These are phyloP conservation scores for Aspergillus olivimuriae DNA, from an alignment of 495 filamentous ascomycete species.

Conservation along the genomic window DNA sequence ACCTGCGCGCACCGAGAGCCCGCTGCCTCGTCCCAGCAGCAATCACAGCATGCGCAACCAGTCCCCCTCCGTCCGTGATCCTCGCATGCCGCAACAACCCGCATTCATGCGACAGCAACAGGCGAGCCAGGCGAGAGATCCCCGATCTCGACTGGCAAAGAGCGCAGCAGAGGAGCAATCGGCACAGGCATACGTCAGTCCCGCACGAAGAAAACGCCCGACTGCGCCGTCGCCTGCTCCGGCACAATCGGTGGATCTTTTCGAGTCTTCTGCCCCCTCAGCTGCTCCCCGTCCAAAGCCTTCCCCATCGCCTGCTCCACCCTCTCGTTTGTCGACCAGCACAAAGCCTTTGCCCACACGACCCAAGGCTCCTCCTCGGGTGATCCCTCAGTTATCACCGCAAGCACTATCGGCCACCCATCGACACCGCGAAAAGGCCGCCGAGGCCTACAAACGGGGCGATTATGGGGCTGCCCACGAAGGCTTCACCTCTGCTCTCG, in stretches of 20 bases:
- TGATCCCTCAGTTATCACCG: conserved; percentile 61
- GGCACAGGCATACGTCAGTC: conserved; percentile 82
- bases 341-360: conserved; percentile 36
- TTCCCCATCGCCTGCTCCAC: conserved; percentile 20
- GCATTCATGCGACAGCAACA: conserved; percentile 36
- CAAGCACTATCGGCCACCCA: conserved; percentile 66
- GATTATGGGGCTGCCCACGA: conserved; percentile 83
- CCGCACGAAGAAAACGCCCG: conserved; percentile 70
- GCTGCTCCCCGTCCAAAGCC: conserved; percentile 22
- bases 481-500: conserved; percentile 70
- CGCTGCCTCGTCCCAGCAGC: conserved; percentile 14
- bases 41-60: conserved; percentile 32
- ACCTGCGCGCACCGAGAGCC: conserved; percentile 17
- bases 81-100: conserved; percentile 23
- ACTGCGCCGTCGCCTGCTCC: conserved; percentile 37
- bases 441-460: conserved; percentile 85
- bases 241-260: conserved; percentile 51
- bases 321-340: conserved; percentile 19
- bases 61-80: conserved; percentile 32
- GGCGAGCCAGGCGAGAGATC: conserved; percentile 38
- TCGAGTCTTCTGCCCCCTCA: conserved; percentile 41
- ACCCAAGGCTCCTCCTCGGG: conserved; percentile 49
- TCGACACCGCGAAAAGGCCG: conserved; percentile 68
- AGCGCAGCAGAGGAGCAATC: conserved; percentile 74
- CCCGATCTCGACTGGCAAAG: conserved; percentile 57